phyloP scores from a whole-genome alignment of 208 protist genomes.

The Crithidia expoeki region DNA sequence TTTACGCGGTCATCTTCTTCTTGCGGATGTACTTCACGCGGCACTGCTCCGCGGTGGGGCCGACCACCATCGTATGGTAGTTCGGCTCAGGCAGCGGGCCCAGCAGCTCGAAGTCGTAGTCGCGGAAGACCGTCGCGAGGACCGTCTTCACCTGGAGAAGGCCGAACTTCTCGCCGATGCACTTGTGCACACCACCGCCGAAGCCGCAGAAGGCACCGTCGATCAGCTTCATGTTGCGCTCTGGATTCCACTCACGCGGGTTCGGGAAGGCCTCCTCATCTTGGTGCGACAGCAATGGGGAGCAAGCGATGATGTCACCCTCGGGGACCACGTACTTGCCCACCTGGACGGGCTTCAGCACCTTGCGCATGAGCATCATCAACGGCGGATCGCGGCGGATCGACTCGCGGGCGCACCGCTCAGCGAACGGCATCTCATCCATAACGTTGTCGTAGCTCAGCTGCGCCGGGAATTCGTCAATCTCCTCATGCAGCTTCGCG shows the following conservation, averaged over 20 bases:
- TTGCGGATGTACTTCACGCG: slow-evolving; percentile 77
- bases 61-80: slow-evolving; percentile 91
- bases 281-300: slow-evolving; percentile 79
- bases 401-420: slow-evolving; percentile 87
- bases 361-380: slow-evolving; percentile 93
- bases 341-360: slow-evolving; percentile 77
- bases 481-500: slow-evolving; percentile 65
- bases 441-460: slow-evolving; percentile 91
- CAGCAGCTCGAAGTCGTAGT: slow-evolving; percentile 90
- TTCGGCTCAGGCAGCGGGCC: slow-evolving; percentile 76
- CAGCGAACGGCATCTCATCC: slow-evolving; percentile 89
- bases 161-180: slow-evolving; percentile 94
- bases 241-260: slow-evolving; percentile 83
- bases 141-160: slow-evolving; percentile 94
- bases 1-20: slow-evolving; percentile 41
- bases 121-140: slow-evolving; percentile 78
- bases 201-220: slow-evolving; percentile 87
- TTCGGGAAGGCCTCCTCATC: slow-evolving; percentile 88
- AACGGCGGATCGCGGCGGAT: slow-evolving; percentile 93
- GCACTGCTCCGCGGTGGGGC: slow-evolving; percentile 70
- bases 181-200: slow-evolving; percentile 90
- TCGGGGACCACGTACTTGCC: slow-evolving; percentile 87
- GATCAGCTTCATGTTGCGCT: slow-evolving; percentile 82
- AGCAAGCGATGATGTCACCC: slow-evolving; percentile 87
- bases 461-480: slow-evolving; percentile 79